phyloP scores from a whole-genome alignment of 805 yeast species.

The Candida boleticola region DNA sequence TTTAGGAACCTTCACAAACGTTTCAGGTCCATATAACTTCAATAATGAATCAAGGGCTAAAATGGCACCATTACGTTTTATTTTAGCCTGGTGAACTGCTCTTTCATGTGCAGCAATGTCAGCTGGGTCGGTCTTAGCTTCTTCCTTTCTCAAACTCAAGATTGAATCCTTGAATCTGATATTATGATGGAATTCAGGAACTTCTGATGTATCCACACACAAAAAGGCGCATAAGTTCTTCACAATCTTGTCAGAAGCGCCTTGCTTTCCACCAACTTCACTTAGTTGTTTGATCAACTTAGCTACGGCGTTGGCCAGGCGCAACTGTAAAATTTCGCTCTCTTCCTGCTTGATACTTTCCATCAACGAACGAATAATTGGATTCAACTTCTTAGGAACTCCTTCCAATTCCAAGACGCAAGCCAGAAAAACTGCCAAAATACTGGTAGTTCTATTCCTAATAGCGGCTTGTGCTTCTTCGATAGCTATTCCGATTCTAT shows the following conservation, averaged over 20 bases:
- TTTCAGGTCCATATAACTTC: slow-evolving; percentile 45
- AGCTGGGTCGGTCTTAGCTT: slow-evolving; percentile 57
- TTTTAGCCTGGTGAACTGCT: slow-evolving; percentile 68
- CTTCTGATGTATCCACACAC: slow-evolving; percentile 94
- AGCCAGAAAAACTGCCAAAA: slow-evolving; percentile 75
- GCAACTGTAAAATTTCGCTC: slow-evolving; percentile 58
- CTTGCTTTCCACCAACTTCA: slow-evolving; percentile 48
- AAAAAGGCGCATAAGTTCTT: slow-evolving; percentile 89
- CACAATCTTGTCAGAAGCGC: slow-evolving; percentile 82
- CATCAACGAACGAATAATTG: slow-evolving; percentile 86
- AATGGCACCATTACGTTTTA: slow-evolving; percentile 83
- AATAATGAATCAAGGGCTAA: slow-evolving; percentile 63
- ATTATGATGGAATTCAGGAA: slow-evolving; percentile 83
- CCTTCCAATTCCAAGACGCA: slow-evolving; percentile 62
- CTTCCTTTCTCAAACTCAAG: slow-evolving; percentile 77
- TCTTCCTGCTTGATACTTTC: slow-evolving; percentile 84
- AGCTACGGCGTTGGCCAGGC: slow-evolving; percentile 71
- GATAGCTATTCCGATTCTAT: slow-evolving; percentile 63
- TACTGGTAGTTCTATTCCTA: slow-evolving; percentile 51
- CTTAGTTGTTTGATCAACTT: slow-evolving; percentile 60
- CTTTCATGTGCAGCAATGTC: slow-evolving; percentile 60
- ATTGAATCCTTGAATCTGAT: slow-evolving; percentile 52
- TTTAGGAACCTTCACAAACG: slow-evolving; percentile 66
- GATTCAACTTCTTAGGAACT: slow-evolving; percentile 85
- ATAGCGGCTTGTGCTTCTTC: slow-evolving; percentile 61